Evolutionary conservation across 139 green algal species (phyloP).

Genomic region (Coelastrella sp.): DNA sequence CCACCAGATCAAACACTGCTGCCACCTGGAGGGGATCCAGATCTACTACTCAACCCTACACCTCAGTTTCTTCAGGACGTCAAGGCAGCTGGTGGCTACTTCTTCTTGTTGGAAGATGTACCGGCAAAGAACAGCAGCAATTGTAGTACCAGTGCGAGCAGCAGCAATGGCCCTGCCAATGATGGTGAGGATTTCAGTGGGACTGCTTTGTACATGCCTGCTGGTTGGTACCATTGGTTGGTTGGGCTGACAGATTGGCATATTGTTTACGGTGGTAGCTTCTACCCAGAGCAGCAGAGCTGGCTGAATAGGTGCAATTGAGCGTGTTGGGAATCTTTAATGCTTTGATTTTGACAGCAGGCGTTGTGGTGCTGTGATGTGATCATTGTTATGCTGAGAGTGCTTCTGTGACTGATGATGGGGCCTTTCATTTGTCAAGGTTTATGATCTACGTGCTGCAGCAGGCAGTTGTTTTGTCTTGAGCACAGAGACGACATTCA

Average conservation of each 20-base stretch:
- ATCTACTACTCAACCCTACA: conserved; percentile 30
- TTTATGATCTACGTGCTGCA: too few species aligned
- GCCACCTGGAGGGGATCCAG: conserved; percentile 33
- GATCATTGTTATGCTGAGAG: too few species aligned
- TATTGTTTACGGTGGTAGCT: conserved; percentile 44
- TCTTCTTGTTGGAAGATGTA: conserved; percentile 42
- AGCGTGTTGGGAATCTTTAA: too few species aligned
- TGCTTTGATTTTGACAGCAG: too few species aligned
- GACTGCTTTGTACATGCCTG: conserved; percentile 43
- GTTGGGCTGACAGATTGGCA: conserved; percentile 49
- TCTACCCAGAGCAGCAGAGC: conserved; percentile 37
- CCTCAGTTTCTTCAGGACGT: conserved; percentile 23
- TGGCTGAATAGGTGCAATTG: too few species aligned
- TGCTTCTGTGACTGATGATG: too few species aligned
- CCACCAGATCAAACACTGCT: conserved; percentile 44
- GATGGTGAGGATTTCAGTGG: neutral
- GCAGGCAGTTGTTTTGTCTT: too few species aligned
- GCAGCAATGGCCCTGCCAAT: too few species aligned
- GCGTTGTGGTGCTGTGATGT: too few species aligned
- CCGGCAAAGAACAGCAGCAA: neutral
- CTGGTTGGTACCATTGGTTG: conserved; percentile 47
- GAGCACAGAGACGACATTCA: too few species aligned
- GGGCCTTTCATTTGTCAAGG: too few species aligned
- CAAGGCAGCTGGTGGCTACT: conserved; percentile 37
- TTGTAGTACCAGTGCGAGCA: conserved; percentile 3